These are phyloP conservation scores for Coffea eugenioides DNA, from an alignment of 257 asterid species.

Conservation along the genomic window DNA sequence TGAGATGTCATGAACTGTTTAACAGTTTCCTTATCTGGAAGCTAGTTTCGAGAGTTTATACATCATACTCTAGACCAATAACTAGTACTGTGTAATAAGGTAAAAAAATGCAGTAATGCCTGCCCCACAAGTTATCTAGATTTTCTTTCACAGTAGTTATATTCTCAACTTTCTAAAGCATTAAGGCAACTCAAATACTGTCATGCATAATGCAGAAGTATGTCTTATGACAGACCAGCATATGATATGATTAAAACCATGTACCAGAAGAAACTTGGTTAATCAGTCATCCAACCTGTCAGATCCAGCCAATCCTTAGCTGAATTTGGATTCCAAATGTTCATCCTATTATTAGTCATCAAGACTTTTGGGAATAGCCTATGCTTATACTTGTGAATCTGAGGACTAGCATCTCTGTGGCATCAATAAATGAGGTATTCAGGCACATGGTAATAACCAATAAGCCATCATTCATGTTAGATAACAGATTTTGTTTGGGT, in stretches of 20 bases:
- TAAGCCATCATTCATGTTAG: background rate
- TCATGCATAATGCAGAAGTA: background rate
- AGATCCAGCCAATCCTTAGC: background rate
- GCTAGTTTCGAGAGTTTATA: no score
- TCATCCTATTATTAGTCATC: background rate
- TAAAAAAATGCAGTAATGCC: no score
- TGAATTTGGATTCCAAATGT: background rate
- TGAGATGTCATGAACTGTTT: background rate
- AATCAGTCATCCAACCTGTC: background rate
- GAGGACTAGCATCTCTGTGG: background rate
- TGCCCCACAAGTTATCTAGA: no score
- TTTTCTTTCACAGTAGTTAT: no score
- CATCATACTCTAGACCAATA: no score
- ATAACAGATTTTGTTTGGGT: background rate
- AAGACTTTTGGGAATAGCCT: background rate
- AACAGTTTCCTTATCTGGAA: no score
- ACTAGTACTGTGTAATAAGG: no score
- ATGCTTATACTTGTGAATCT: background rate
- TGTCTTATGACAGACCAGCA: background rate
- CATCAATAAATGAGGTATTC: background rate
- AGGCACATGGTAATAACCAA: background rate
- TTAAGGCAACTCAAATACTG: background rate
- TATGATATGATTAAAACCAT: background rate
- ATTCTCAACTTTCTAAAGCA: background rate
- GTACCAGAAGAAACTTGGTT: conserved; percentile 2